Evolutionary conservation across 139 green algal species (phyloP).

Genomic region (Closterium sp.): DNA sequence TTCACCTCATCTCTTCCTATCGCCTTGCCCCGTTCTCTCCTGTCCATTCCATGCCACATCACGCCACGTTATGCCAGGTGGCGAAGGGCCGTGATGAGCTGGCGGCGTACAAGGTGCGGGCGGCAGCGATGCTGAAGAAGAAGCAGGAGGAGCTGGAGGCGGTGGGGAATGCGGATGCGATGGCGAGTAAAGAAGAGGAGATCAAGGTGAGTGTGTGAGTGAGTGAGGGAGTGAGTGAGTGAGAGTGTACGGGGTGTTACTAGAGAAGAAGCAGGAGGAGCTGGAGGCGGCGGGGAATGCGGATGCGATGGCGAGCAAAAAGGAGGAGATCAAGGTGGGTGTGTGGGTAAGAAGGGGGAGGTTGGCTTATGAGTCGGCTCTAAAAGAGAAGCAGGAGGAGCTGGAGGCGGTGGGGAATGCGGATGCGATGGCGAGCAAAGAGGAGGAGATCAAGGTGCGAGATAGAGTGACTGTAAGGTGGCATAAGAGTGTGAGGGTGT

Average conservation of each 20-base stretch:
- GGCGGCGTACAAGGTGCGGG: slow-evolving; percentile 32
- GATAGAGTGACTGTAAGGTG: no score
- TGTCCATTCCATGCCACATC: not conserved
- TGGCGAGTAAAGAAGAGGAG: slow-evolving; percentile 1
- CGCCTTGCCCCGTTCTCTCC: not conserved
- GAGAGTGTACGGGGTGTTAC: not conserved
- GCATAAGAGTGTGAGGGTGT: no score
- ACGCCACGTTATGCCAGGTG: not conserved
- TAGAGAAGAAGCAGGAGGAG: slow-evolving; percentile 25
- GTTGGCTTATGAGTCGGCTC: no score
- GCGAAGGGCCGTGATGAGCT: slow-evolving; percentile 5
- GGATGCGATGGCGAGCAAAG: no score
- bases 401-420: no score
- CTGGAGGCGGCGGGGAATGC: slow-evolving; percentile 8
- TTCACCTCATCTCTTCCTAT: not conserved
- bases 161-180: not conserved
- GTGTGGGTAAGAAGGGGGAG: no score
- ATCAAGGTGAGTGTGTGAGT: slow-evolving; percentile 16
- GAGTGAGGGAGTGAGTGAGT: slow-evolving; percentile 1
- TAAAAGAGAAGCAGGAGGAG: no score
- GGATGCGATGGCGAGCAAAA: not conserved
- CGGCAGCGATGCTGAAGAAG: slow-evolving; percentile 29
- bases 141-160: slow-evolving; percentile 30
- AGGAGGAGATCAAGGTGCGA: not conserved
- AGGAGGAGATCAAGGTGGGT: slow-evolving; percentile 3